Base-by-base conservation (phyloP, 495 filamentous ascomycete genomes). In the Hyaloscypha hepaticicola region DNA sequence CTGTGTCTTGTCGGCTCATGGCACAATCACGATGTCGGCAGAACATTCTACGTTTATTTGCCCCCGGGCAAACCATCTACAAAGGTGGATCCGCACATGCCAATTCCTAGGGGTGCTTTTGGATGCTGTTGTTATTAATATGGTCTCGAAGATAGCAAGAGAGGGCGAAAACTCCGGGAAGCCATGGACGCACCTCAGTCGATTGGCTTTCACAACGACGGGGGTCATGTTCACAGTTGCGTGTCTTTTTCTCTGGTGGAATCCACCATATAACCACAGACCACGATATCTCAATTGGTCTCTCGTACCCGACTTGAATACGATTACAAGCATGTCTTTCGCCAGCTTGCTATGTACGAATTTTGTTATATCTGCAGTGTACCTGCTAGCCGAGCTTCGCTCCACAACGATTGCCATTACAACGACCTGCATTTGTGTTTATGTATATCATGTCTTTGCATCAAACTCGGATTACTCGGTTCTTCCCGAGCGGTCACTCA, bases 51-150 rank as follows among this genome's bases (percentile, higher is more conserved):
- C 55, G 22, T 65, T 60, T 29, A 65, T 65, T 8, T 65, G 63
- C 56, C 55, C 63, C 2, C 11, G 6, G 45, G 38, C 45, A 55
- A 33, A 53, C 22, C 21, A 53, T 2, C 38, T 38, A 48, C 19
- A 26, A 2, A 21, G 11, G 25, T 51, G 26, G 22, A 55, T 59
- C 26, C 59, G 31, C 1, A 14, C 48, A 11, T 6, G 63, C 53
- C 65, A 67, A 63, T 8, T 45, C 50, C 22, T 67, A 45, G 65
- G 60, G n/a, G 24, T 67, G n/a, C 5, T 58, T 1, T 28, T 67
- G 5, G 65, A 67, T 33, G 58, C 55, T 27, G 58, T 41, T 28
- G 61, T 61, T 16, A 66, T 66, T 24, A 49, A 24, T 11, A 19
- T n/a, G 5, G 4, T 56, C 24, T 55, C 51, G 57, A 60, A 61